Conservation (phyloP, 352 stramenopile species). For the Phytophthora tentaculata region DNA sequence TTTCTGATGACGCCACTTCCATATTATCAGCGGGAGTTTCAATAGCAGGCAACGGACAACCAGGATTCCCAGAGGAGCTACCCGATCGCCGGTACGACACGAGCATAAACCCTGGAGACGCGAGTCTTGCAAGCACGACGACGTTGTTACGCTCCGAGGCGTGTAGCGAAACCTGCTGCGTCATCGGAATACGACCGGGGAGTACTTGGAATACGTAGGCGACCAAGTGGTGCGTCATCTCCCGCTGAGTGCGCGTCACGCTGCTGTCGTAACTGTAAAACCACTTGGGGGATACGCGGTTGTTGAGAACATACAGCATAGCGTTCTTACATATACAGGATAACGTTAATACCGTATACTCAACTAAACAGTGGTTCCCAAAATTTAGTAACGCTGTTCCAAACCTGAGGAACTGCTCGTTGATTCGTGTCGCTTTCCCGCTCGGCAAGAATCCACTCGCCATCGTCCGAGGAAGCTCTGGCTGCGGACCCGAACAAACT, state of each 20-base stretch:
- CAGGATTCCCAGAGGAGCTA: not conserved
- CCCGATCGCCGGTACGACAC: conserved; percentile 23
- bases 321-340: conserved; percentile 27
- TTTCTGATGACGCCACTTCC: not conserved
- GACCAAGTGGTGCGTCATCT: conserved; percentile 41
- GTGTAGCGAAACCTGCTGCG: not conserved
- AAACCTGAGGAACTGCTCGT: conserved; percentile 28
- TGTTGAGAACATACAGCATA: conserved; percentile 42
- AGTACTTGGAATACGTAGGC: conserved; percentile 32
- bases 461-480: not conserved
- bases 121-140: conserved; percentile 16
- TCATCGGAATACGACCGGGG: not conserved
- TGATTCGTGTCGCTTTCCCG: conserved; percentile 37
- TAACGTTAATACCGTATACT: too few species aligned
- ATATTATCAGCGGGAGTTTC: not conserved
- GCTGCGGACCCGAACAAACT: conserved; percentile 1
- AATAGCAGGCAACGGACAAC: conserved; percentile 8
- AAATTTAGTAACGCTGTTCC: not conserved
- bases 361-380: not conserved
- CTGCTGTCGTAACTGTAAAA: conserved; percentile 46
- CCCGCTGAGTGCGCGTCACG: conserved; percentile 35
- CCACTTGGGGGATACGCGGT: conserved; percentile 36
- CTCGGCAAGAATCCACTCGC: conserved; percentile 27
- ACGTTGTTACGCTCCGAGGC: not conserved
- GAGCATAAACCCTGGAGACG: conserved; percentile 21